These are phyloP conservation scores for Lasiodiplodia sp. DNA, from an alignment of 2,329 filamentous ascomycete genomes.

Conservation along the genomic window DNA sequence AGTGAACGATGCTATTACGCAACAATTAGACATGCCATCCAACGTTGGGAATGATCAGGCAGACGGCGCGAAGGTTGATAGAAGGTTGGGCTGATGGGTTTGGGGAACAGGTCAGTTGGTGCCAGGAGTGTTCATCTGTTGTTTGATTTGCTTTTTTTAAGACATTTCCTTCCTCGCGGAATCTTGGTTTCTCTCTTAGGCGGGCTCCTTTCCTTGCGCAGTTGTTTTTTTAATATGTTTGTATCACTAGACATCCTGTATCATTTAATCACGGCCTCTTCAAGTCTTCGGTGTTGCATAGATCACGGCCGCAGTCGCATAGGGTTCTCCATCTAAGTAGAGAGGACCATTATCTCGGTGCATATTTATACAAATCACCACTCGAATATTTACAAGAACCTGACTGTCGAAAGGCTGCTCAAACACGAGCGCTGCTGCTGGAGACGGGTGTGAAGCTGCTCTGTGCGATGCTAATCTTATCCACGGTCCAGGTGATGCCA, in stretches of 20 bases:
- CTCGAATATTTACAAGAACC: background rate
- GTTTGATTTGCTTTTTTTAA: background rate
- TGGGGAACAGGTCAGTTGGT: conserved; percentile 5
- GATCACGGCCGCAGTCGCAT: background rate
- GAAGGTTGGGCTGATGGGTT: background rate
- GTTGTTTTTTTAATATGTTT: conserved; percentile 8
- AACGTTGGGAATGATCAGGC: conserved; percentile 5
- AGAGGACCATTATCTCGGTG: background rate
- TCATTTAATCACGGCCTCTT: conserved; percentile 20
- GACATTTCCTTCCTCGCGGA: conserved; percentile 1
- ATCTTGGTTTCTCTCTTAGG: background rate
- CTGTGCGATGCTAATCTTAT: conserved; percentile 45
- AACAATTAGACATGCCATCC: background rate
- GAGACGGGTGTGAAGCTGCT: conserved; percentile 4
- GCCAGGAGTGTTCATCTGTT: background rate
- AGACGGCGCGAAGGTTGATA: background rate
- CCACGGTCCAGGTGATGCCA: conserved; percentile 55
- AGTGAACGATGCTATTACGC: conserved; percentile 33
- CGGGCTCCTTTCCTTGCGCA: background rate
- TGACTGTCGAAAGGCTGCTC: background rate
- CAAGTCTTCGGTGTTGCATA: background rate
- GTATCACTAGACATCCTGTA: background rate
- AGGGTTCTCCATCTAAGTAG: background rate
- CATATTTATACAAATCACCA: background rate
- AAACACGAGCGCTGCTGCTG: background rate